Base-by-base conservation (phyloP, 441 rosid species). In the Populus hybrid region DNA sequence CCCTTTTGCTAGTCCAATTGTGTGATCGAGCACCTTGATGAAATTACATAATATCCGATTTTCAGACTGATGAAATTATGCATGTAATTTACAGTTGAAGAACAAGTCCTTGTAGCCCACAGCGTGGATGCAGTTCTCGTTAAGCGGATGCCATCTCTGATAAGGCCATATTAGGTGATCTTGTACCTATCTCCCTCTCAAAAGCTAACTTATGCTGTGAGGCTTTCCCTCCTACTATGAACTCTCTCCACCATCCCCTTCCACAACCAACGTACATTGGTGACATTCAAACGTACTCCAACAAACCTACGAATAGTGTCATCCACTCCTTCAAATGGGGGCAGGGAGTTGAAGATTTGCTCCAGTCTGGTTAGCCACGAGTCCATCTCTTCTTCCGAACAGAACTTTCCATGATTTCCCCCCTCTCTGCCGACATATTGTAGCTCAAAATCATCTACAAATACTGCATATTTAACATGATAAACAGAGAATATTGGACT, bases 351-450 rank as follows among this genome's bases (percentile, higher is more conserved):
- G 77, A 8, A 21, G 1, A 69, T 83, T 84, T 11, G 86, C 89
- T 40, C 85, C 86, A 0, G 81, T 71, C 26, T 65, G 33, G 73
- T 82, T 89, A 35, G 87, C 87, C 2, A 81, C 83, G 9, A 81
- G 73, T 28, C 87, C 78, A 79, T 90, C 96, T 84, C 91, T 86
- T 84, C 97, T 81, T 76, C 97, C 94, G 4, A 90, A 73, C 7
- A 64, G 82, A 23, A 89, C 93, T 50, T 73, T 70, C 96, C 93
- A 90, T 24, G 90, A 68, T 29, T 84, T 91, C 14, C 95, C 95
- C 81, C 95, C 90, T 71, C 88, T 87, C 93, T 91, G 81, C 23
- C 78, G 71, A 29, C 56, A 33, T n/a, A 33, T 56, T 65, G 16
- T 21, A 16, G 2, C 11, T 7, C 73, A 69, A 40, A 23, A 10